Evolutionary conservation across 805 yeast species (phyloP).

Genomic region (Ogataea paradorogensis): DNA sequence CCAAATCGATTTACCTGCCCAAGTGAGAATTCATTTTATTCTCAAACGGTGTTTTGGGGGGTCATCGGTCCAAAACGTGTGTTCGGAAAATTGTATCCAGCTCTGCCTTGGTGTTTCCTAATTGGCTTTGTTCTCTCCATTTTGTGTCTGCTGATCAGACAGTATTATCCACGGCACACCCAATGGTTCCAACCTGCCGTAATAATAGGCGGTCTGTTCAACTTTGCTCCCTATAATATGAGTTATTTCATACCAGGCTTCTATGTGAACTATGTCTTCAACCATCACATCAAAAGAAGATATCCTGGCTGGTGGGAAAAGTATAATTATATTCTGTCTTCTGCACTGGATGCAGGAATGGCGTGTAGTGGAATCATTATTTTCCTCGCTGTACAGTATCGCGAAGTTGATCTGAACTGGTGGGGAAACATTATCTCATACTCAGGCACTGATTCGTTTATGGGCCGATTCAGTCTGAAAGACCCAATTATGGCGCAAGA

Average conservation of each 20-base stretch:
- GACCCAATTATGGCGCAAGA: slow-evolving; percentile 8
- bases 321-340: slow-evolving; percentile 64
- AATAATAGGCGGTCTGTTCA: slow-evolving; percentile 57
- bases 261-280: slow-evolving; percentile 52
- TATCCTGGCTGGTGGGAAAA: slow-evolving; percentile 74
- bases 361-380: slow-evolving; percentile 60
- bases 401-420: slow-evolving; percentile 45
- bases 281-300: slow-evolving; percentile 46
- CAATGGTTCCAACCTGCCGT: slow-evolving; percentile 45
- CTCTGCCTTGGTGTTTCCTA: slow-evolving; percentile 54
- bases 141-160: slow-evolving; percentile 38
- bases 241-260: slow-evolving; percentile 61
- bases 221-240: slow-evolving; percentile 73
- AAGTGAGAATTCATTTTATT: slow-evolving; percentile 40
- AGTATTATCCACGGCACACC: slow-evolving; percentile 33
- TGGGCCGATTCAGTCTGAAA: slow-evolving; percentile 10
- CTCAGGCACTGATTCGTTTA: slow-evolving; percentile 12
- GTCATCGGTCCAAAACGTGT: slow-evolving; percentile 61
- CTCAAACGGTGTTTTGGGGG: slow-evolving; percentile 65
- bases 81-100: slow-evolving; percentile 47
- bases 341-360: slow-evolving; percentile 65
- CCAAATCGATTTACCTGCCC: slow-evolving; percentile 48
- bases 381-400: slow-evolving; percentile 48
- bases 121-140: slow-evolving; percentile 54
- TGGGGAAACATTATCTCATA: slow-evolving; percentile 57